These are phyloP conservation scores for Phlegmacium glaucopus DNA, from an alignment of 768 basidiomycete species.

Conservation along the genomic window DNA sequence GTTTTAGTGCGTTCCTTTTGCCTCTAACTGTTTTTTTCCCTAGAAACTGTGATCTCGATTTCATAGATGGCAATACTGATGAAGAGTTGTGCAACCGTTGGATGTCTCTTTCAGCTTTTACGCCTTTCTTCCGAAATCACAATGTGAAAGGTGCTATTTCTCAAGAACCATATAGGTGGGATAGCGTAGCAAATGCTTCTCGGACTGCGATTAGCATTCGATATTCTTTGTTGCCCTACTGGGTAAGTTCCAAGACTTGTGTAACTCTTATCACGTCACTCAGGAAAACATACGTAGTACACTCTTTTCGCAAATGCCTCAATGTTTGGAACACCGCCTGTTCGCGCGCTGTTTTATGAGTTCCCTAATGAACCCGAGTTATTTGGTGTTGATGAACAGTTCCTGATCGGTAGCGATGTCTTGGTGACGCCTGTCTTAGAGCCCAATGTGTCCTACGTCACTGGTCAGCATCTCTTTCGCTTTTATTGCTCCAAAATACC, in stretches of 20 bases:
- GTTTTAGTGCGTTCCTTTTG: slow-evolving; percentile 42
- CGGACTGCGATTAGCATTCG: slow-evolving; percentile 68
- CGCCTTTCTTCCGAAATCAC: slow-evolving; percentile 82
- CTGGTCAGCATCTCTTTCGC: slow-evolving; percentile 48
- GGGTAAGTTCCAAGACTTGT: slow-evolving; percentile 44
- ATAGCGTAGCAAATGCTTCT: slow-evolving; percentile 72
- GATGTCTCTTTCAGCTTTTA: slow-evolving; percentile 85
- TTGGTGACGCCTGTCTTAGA: slow-evolving; percentile 74
- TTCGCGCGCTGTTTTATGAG: slow-evolving; percentile 76
- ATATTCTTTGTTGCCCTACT: slow-evolving; percentile 74
- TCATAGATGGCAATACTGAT: slow-evolving; percentile 56
- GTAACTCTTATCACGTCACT: slow-evolving; percentile 1
- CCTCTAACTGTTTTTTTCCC: slow-evolving; percentile 13
- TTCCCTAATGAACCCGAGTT: slow-evolving; percentile 70
- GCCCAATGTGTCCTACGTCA: slow-evolving; percentile 65
- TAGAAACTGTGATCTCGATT: slow-evolving; percentile 7
- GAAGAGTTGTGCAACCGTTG: slow-evolving; percentile 83
- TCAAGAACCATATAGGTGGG: slow-evolving; percentile 85
- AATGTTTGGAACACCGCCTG: slow-evolving; percentile 59
- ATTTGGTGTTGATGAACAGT: slow-evolving; percentile 63
- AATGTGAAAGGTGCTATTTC: slow-evolving; percentile 59
- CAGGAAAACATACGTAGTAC: slow-evolving; percentile 40
- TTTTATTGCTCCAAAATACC: too few relatives aligned
- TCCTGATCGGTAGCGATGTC: slow-evolving; percentile 66
- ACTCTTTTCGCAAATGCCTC: slow-evolving; percentile 72